phyloP scores from a whole-genome alignment of 139 green algal genomes.

The Edaphochlamys debaryana region DNA sequence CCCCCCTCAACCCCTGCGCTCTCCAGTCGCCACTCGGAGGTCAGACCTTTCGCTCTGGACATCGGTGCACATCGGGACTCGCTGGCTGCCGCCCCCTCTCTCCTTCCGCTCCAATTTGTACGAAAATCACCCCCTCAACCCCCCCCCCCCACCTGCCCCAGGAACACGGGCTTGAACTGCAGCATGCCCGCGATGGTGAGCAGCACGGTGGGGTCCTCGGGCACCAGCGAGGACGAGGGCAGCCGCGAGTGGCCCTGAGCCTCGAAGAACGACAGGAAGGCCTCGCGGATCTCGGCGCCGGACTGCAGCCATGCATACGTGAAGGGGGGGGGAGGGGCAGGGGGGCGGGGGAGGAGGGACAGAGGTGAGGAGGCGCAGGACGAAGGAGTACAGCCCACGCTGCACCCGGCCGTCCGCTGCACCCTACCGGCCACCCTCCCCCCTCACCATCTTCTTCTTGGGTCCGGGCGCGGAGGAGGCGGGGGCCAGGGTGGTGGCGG shows the following conservation, averaged over 20 bases:
- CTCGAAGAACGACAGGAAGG: slow-evolving; percentile 92
- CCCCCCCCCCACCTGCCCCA: slow-evolving; percentile 75
- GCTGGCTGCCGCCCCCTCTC: not conserved
- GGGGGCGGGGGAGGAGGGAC: not conserved
- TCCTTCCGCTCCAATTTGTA: not conserved
- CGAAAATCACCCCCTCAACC: not conserved
- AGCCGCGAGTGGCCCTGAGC: slow-evolving; percentile 75
- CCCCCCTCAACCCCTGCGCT: not conserved
- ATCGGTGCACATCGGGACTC: too few relatives aligned
- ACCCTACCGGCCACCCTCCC: too few relatives aligned
- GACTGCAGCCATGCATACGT: slow-evolving; percentile 59
- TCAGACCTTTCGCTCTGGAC: too few relatives aligned
- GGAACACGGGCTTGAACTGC: slow-evolving; percentile 97
- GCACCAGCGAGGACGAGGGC: slow-evolving; percentile 87
- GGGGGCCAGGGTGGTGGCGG: slow-evolving; percentile 15
- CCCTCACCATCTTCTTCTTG: slow-evolving; percentile 24
- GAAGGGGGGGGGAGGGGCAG: not conserved
- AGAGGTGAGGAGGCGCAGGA: not conserved
- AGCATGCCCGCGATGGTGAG: slow-evolving; percentile 94
- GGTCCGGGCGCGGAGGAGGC: not conserved
- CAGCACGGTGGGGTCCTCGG: slow-evolving; percentile 93
- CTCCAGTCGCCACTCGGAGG: too few relatives aligned
- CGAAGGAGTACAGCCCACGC: not conserved
- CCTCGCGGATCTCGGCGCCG: slow-evolving; percentile 81
- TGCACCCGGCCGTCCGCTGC: too few relatives aligned